Percentiles rank a stretch among this genome's conserved stretches.
Evolutionary conservation across 441 rosid genomes (phyloP).

Genomic region (Brassica balearica): DNA sequence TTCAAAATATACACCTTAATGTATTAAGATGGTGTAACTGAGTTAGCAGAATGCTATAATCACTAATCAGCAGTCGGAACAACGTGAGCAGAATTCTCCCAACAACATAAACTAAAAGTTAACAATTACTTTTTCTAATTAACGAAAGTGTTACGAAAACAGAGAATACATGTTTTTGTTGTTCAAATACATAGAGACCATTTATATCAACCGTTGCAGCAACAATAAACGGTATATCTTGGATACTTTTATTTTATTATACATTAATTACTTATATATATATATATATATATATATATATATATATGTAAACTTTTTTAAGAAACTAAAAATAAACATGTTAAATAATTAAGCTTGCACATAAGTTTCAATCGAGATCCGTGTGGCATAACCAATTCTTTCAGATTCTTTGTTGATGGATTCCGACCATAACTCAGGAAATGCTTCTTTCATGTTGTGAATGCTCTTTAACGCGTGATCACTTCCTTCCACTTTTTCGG

Average conservation of each 20-base stretch:
- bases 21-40: background rate
- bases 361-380: constrained; percentile 36
- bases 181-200: background rate
- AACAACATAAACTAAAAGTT: background rate
- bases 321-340: background rate
- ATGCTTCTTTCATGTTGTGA: constrained; percentile 69
- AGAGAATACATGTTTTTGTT: background rate
- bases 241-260: background rate
- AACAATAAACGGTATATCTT: background rate
- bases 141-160: background rate
- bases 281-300: too few species aligned
- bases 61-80: background rate
- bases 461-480: constrained; percentile 69
- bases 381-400: constrained; percentile 12
- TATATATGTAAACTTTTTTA: background rate
- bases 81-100: background rate
- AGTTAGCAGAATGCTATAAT: background rate
- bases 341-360: constrained; percentile 23
- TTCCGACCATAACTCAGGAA: constrained; percentile 29
- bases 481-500: constrained; percentile 46
- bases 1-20: background rate
- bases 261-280: background rate
- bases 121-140: background rate
- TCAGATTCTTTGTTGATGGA: constrained; percentile 23
- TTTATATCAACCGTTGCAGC: constrained; percentile 1